phyloP scores from a whole-genome alignment of 805 yeast species.

The Nakazawaea holstii region DNA sequence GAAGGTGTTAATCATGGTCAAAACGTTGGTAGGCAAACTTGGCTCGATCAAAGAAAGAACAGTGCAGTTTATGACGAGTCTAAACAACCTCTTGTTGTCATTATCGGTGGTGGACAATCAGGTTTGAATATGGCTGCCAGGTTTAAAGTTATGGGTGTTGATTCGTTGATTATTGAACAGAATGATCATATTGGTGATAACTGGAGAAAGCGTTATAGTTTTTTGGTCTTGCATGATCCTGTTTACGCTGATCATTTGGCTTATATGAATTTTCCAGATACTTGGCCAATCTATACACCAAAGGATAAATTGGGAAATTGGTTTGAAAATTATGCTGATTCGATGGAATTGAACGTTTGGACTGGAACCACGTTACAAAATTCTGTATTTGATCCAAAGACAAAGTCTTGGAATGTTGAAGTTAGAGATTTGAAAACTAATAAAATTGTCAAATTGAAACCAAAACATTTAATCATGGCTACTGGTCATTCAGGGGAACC shows the following conservation, averaged over 20 bases:
- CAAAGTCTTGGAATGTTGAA: slow-evolving; percentile 28
- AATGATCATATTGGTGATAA: slow-evolving; percentile 36
- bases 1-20: slow-evolving; percentile 35
- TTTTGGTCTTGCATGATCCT: slow-evolving; percentile 40
- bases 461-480: slow-evolving; percentile 35
- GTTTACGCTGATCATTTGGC: slow-evolving; percentile 37
- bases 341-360: slow-evolving; percentile 36
- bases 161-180: slow-evolving; percentile 32
- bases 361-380: slow-evolving; percentile 23
- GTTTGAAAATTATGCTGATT: slow-evolving; percentile 34
- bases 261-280: slow-evolving; percentile 33
- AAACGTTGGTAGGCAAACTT: slow-evolving; percentile 29
- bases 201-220: slow-evolving; percentile 41
- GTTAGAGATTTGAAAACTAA: slow-evolving; percentile 24
- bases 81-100: slow-evolving; percentile 35
- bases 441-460: slow-evolving; percentile 20
- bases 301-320: slow-evolving; percentile 40
- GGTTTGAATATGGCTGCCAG: slow-evolving; percentile 39
- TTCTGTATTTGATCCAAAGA: slow-evolving; percentile 24
- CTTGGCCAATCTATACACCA: slow-evolving; percentile 38
- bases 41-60: slow-evolving; percentile 28
- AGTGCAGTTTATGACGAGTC: slow-evolving; percentile 21
- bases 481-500: slow-evolving; percentile 44
- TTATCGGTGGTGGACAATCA: slow-evolving; percentile 44
- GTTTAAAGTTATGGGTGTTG: slow-evolving; percentile 34